Evolutionary conservation across 129 eudicot species (phyloP), one percentile per base, ranked within the genome.

Genomic region (Gnaphalium uliginosum): DNA sequence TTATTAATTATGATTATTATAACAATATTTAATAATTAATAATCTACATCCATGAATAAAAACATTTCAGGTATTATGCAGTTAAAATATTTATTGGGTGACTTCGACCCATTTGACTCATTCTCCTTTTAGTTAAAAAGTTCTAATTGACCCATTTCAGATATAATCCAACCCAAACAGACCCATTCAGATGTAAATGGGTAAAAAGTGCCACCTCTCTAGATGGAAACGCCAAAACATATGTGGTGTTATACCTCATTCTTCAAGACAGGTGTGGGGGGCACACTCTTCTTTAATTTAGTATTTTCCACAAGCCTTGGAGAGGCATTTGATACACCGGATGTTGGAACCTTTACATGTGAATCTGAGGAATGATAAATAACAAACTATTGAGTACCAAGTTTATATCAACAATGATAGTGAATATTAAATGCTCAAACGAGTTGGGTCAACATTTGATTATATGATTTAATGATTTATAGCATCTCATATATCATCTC

Each of bases 161-260:
- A 24, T 41, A 21, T 21, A 60, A 24, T 25, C 66, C 66, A 60
- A 60, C 61, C 61, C 24, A 19, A 54, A 54, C 15, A 22, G 64
- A 25, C 33, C 33, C n/a, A 23, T 60, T 24, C 25, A 25, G 13
- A 60, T 2, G 64, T 58, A 22, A 22, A 58, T 23, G 30, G 26
- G 26, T 58, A 23, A 58, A 58, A 58, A 22, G 64, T 58, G 18
- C 66, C 6, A 60, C 50, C 18, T 39, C 18, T 39, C 29, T n/a
- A 18, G 37, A 32, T 6, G 2, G 24, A 19, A 35, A 66, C 3
- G 25, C 26, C 18, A 30, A 66, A 18, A 66, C 53, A 66, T 10
- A n/a, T 6, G 17, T 66, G n/a, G 23, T 4, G 0, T 10, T 18
- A 37, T 79, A 88, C 87, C 88, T 81, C 81, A 27, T 46, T 75